Conservation (phyloP, 169 alveolate species). For the Plasmodium billcollinsi region DNA sequence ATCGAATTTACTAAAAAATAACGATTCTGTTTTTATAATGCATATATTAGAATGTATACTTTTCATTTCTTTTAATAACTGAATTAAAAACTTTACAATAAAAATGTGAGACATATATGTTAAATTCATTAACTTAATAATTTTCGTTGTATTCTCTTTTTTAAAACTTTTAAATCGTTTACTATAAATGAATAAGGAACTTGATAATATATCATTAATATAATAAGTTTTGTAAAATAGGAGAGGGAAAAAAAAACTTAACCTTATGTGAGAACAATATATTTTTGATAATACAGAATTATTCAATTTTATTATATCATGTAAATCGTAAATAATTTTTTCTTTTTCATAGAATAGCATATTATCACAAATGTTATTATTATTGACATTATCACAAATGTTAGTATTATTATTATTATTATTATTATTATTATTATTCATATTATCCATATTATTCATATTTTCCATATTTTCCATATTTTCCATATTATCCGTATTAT, state of each 20-base stretch:
- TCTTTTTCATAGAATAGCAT: background rate
- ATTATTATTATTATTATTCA: background rate
- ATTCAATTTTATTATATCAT: slow-evolving; percentile 29
- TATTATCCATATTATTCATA: background rate
- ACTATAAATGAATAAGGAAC: slow-evolving; percentile 22
- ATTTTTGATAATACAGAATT: slow-evolving; percentile 48
- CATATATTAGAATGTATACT: background rate
- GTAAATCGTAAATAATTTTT: slow-evolving; percentile 26
- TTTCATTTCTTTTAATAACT: slow-evolving; percentile 1
- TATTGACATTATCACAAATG: background rate
- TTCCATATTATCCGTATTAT: background rate
- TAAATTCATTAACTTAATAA: slow-evolving; percentile 62
- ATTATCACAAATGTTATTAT: background rate
- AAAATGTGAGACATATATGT: slow-evolving; percentile 52
- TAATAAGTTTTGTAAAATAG: slow-evolving; percentile 51
- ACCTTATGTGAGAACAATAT: slow-evolving; percentile 59
- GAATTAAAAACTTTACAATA: slow-evolving; percentile 28
- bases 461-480: background rate
- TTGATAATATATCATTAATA: slow-evolving; percentile 30
- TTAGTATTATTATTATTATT: background rate
- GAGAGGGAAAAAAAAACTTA: slow-evolving; percentile 51
- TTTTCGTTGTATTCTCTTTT: slow-evolving; percentile 31
- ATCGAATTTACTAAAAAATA: background rate
- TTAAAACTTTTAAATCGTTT: slow-evolving; percentile 49
- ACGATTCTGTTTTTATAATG: background rate